Evolutionary conservation across 495 filamentous ascomycete genomes (phyloP).

Genomic region (Aspergillus biplanus): DNA sequence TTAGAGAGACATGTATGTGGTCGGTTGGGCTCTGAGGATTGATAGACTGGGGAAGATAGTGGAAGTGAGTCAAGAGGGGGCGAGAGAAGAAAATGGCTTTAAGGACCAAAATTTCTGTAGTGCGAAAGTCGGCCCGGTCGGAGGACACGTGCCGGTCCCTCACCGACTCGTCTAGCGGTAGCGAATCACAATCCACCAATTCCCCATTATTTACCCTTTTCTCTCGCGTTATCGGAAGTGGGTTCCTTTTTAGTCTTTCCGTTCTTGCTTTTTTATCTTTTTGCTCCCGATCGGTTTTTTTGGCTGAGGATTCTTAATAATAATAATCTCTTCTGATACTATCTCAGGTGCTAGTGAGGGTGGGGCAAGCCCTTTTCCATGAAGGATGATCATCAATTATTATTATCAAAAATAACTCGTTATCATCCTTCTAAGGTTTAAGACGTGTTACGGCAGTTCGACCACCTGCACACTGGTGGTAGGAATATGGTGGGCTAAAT

Average conservation of each 20-base stretch:
- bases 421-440: no score
- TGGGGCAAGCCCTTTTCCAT: neutral
- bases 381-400: no score
- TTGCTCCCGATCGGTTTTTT: no score
- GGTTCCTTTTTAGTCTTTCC: neutral
- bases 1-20: slow-evolving; percentile 37
- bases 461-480: no score
- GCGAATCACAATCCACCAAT: slow-evolving; percentile 38
- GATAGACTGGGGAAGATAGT: slow-evolving; percentile 14
- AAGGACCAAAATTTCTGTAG: slow-evolving; percentile 26
- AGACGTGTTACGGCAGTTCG: no score
- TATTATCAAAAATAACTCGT: no score
- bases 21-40: slow-evolving; percentile 14
- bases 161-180: slow-evolving; percentile 31
- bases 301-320: no score
- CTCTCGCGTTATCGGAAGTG: slow-evolving; percentile 21
- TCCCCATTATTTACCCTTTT: slow-evolving; percentile 19
- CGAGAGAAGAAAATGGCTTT: slow-evolving; percentile 26
- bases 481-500: no score
- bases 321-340: no score
- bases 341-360: neutral
- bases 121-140: slow-evolving; percentile 36
- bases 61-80: slow-evolving; percentile 30
- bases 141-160: slow-evolving; percentile 34
- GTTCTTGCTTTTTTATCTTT: neutral